Evolutionary conservation across 2,329 filamentous ascomycete genomes (phyloP), one percentile per base, ranked within the genome.

Genomic region (Dryadomyces quercivorus): DNA sequence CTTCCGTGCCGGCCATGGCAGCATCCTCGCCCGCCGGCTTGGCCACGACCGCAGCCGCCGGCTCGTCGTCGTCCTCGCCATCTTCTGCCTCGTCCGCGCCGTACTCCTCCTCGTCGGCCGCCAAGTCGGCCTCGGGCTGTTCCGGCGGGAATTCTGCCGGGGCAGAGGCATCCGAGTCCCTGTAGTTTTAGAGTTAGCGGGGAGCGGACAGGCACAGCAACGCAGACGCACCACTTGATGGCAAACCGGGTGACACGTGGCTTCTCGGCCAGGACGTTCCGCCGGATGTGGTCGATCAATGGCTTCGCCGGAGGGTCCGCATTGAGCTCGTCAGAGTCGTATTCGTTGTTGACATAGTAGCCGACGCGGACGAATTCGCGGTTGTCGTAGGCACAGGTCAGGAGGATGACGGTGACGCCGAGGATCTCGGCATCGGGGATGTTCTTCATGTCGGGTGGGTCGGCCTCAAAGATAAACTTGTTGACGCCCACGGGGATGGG

Each of bases 261-360:
- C 80, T 98, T 98, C 73, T 97, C 92, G 3, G 91, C 90, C 42
- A 98, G 80, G 51, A 98, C 88, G 66, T 94, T 96, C 63, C 94
- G 85, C 61, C 82, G 82, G 59, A 98, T 89, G 65, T 90, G 88
- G 68, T 98, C 94, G 60, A 97, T 85, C 62, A 94, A 78, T 43
- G 91, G 91, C 75, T 95, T 95, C 56, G 89, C 78, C 7, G 93
- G 93, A 10, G 93, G 93, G 63, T 97, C 91, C 50, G 85, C 83
- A 63, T 82, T 86, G 59, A 98, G 79, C 68, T 95, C 88, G 64
- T 94, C 89, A 26, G 87, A 86, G 63, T 95, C 89, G 70, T 98
- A 98, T 70, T 98, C 94, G 65, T 98, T 98, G 78, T 97, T 98
- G 65, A 98, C 93, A 63, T 98, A 98, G 80, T 98, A 98, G 59